Conservation (phyloP, 257 asterid genomes). For the Thymus quinquecostatus region DNA sequence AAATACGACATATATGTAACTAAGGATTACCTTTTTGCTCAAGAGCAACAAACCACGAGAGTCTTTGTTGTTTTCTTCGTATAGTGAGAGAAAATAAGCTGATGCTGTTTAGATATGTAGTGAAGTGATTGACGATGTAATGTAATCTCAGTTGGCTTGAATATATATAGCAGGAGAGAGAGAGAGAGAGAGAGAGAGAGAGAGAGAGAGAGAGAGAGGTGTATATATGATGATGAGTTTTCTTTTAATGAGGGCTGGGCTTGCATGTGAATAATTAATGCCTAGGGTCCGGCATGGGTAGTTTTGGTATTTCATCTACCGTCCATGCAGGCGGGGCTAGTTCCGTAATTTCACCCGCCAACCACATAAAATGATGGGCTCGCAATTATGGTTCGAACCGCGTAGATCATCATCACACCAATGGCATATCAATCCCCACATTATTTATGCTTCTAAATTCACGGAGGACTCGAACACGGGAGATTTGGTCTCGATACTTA, state of each 20-base stretch:
- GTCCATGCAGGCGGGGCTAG: conserved; percentile 1
- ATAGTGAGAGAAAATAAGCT: background rate
- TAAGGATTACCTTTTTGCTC: background rate
- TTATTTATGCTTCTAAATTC: too few species aligned
- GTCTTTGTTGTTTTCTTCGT: background rate
- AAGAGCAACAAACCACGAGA: too few species aligned
- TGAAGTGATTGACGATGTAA: too few species aligned
- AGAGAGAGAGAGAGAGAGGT: conserved; percentile 53
- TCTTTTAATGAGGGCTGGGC: conserved; percentile 15
- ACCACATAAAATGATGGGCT: background rate
- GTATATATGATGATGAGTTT: conserved; percentile 26
- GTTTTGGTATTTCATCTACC: background rate
- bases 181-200: conserved; percentile 42
- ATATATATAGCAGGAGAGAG: conserved; percentile 47
- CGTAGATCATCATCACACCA: background rate
- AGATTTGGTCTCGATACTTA: too few species aligned
- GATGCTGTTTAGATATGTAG: conserved; percentile 2
- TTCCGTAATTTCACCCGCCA: background rate
- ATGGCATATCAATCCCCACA: too few species aligned
- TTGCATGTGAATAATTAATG: conserved; percentile 51
- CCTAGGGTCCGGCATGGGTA: conserved; percentile 34
- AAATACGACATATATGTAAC: too few species aligned
- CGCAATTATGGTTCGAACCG: background rate
- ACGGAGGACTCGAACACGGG: too few species aligned
- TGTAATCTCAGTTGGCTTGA: conserved; percentile 1